Evolutionary conservation across 305 asterid genomes (phyloP).

Genomic region (Solanum hybrid): DNA sequence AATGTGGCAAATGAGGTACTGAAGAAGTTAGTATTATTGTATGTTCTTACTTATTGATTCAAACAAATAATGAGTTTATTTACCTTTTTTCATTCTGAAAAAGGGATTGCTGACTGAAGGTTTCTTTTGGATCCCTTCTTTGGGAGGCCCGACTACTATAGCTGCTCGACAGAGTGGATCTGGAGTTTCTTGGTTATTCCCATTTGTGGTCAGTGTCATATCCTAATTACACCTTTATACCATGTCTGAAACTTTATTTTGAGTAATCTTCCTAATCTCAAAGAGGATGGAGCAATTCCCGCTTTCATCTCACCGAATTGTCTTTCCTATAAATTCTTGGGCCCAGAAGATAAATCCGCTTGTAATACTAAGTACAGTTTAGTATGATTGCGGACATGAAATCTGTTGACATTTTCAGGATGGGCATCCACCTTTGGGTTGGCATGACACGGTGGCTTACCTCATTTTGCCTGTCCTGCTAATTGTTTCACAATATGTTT

Average conservation of each 20-base stretch:
- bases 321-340: neutral
- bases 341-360: neutral
- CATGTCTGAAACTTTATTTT: neutral
- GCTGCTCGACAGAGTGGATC: slow-evolving; percentile 99
- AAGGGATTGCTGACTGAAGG: slow-evolving; percentile 99
- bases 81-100: slow-evolving; percentile 4
- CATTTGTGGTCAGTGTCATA: slow-evolving; percentile 73
- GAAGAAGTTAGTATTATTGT: slow-evolving; percentile 11
- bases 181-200: slow-evolving; percentile 93
- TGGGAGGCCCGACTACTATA: slow-evolving; percentile 98
- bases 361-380: neutral
- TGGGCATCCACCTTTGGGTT: slow-evolving; percentile 99
- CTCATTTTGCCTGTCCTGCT: slow-evolving; percentile 91
- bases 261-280: neutral
- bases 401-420: slow-evolving; percentile 40
- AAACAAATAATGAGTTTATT: neutral
- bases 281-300: neutral
- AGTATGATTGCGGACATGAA: neutral
- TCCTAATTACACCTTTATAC: neutral
- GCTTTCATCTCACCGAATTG: neutral
- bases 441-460: slow-evolving; percentile 94
- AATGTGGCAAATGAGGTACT: slow-evolving; percentile 98
- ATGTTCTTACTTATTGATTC: neutral
- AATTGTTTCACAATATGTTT: slow-evolving; percentile 75
- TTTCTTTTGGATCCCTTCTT: slow-evolving; percentile 98